phyloP scores from a whole-genome alignment of 352 stramenopile species.

The Pythium chondricola region DNA sequence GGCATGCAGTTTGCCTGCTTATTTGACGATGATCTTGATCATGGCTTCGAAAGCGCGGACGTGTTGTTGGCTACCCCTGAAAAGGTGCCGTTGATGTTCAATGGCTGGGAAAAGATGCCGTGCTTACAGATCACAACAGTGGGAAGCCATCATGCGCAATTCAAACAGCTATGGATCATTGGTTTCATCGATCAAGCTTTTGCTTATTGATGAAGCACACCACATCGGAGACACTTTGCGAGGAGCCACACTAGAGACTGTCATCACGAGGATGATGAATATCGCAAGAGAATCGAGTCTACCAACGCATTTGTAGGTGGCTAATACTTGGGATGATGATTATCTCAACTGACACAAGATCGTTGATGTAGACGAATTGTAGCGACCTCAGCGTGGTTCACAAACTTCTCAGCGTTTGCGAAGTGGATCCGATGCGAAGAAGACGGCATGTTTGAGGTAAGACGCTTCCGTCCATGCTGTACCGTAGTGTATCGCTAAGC shows the following conservation, averaged over 20 bases:
- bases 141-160: constrained; percentile 30
- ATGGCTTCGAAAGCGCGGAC: constrained; percentile 16
- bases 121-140: constrained; percentile 17
- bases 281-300: neutral
- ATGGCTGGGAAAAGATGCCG: neutral
- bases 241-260: constrained; percentile 24
- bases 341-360: neutral
- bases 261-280: constrained; percentile 35
- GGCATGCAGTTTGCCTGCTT: constrained; percentile 34
- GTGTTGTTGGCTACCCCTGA: constrained; percentile 39
- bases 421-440: constrained; percentile 25
- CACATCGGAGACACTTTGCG: constrained; percentile 29
- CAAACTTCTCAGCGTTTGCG: constrained; percentile 25
- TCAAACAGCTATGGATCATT: neutral
- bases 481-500: neutral
- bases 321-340: neutral
- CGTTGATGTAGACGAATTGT: constrained; percentile 25
- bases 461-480: neutral
- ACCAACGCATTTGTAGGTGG: neutral
- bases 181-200: constrained; percentile 4
- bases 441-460: constrained; percentile 7
- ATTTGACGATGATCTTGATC: constrained; percentile 15
- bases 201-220: constrained; percentile 41
- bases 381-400: constrained; percentile 29
- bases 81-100: constrained; percentile 22